These are phyloP conservation scores for Picocystis sp. DNA, from an alignment of 163 green algal species.

Conservation along the genomic window DNA sequence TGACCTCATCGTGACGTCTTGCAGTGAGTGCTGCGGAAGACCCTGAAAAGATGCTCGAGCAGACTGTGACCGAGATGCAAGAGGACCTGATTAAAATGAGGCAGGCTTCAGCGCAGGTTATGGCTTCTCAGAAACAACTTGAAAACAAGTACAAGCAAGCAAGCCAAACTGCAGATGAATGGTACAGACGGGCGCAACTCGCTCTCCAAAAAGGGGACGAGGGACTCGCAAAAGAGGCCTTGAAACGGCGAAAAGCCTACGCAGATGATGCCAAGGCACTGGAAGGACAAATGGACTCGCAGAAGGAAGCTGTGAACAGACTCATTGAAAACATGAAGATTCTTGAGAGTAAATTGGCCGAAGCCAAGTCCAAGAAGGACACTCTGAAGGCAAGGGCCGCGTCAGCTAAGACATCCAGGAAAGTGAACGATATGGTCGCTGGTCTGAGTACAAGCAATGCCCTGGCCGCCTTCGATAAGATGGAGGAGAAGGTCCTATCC, in stretches of 20 bases:
- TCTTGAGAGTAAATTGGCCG: conserved; percentile 83
- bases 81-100: conserved; percentile 91
- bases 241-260: conserved; percentile 75
- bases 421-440: conserved; percentile 2
- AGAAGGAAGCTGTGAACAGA: conserved; percentile 67
- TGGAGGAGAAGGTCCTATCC: conserved; percentile 8
- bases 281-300: conserved; percentile 65
- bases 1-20: background rate
- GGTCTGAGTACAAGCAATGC: conserved; percentile 1
- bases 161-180: conserved; percentile 51
- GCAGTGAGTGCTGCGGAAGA: conserved; percentile 77
- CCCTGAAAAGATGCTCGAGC: conserved; percentile 94
- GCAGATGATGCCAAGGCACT: conserved; percentile 70
- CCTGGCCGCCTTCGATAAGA: conserved; percentile 8
- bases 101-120: conserved; percentile 86
- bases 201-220: conserved; percentile 88
- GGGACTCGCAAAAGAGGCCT: conserved; percentile 81
- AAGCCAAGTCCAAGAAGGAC: conserved; percentile 97
- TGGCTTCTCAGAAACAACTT: conserved; percentile 90
- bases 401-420: conserved; percentile 51
- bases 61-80: conserved; percentile 94
- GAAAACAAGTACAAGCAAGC: conserved; percentile 84
- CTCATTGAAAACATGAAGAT: conserved; percentile 75
- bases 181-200: conserved; percentile 79
- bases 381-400: conserved; percentile 92